Base-by-base conservation (phyloP, 1,139 yeast species). In the Yamadazyma atmosphaerica region DNA sequence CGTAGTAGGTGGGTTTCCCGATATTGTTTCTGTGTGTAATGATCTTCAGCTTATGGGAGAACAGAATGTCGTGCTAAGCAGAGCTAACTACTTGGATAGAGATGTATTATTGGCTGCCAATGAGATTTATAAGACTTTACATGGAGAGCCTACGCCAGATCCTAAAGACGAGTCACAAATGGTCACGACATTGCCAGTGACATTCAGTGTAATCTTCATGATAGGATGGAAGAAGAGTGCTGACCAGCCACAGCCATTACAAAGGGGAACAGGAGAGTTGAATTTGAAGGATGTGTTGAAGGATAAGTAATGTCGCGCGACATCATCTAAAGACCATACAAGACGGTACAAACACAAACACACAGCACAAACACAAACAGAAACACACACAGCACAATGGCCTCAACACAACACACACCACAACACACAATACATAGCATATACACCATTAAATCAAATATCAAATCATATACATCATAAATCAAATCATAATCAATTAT, bases 21-120 rank as follows among this genome's bases (percentile, higher is more conserved):
- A 83, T 52, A 68, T 85, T 34, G 69, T 78, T 36, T 72, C 87
- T 2, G 62, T 87, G 30, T 70, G 87, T 63, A 78, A 76, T 40
- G 95, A 87, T 50, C 60, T 87, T 29, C 88, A 84, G 52, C 65
- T 78, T 15, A 86, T 86, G 95, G 96, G 96, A 4, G 96, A 87
- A 56, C 83, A 83, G 43, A 87, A 86, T 54, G 81, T 94, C 1
- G 81, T 82, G 22, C 58, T 76, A 34, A 68, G 79, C 33, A 64
- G 87, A 31, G 74, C 84, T 4, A 69, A 74, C 9, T 61, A 65
- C 21, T 58, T 87, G 34, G 77, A 83, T 4, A 68, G 83, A 43
- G 95, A 86, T 52, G 72, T 85, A 13, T 60, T 87, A 19, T 60
- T 83, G 28, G 88, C 94, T 0, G 85, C 94, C 0, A 83, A 84